Evolutionary conservation across 2,329 filamentous ascomycete genomes (phyloP), one percentile per base, ranked within the genome.

Genomic region (Penicillium sclerotiorum): DNA sequence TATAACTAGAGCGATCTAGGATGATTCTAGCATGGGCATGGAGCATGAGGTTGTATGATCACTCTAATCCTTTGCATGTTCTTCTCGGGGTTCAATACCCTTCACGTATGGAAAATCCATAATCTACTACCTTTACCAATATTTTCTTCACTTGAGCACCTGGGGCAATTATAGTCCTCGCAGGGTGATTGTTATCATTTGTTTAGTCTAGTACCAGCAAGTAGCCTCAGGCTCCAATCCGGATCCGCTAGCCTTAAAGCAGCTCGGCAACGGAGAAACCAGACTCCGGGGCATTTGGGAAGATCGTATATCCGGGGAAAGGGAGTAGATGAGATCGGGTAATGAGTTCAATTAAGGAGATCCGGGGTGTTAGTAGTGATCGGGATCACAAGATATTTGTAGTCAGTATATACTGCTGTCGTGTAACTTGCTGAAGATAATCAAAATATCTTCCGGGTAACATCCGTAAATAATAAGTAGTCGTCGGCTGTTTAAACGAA

Each of bases 1-100:
- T 99, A 99, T 82, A 99, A 99, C 76, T 97, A 95, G 70, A 63
- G n/a, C n/a, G 42, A 52, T 49, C 50, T 43, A 46, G 35, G 45
- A 49, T 59, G 48, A 45, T 48, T 58, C 53, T 55, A 58, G 53
- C 55, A 60, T 56, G 44, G 56, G 66, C 58, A 59, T 64, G 53
- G 54, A 55, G 59, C 59, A 60, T 62, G 23, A 54, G 59, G 60
- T 61, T 68, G 62, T 70, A 69, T 61, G 63, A 69, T 64, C 61
- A 64, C 53, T 60, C 61, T 60, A 63, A 53, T 57, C 39, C 55
- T 58, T 57, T 57, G 49, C 32, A 45, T 45, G 20, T 45, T 35
- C 30, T 11, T 35, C 35, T 27, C 13, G 13, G 20, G 52, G 45
- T 49, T 27, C 28, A 45, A 30, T 48, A 39, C 45, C 51, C 43